A percentile compares a stretch with the other conserved stretches of the same genome.
These are phyloP conservation scores for Calonectria hawksworthii DNA, from an alignment of 2,329 filamentous ascomycete genomes.

Conservation along the genomic window DNA sequence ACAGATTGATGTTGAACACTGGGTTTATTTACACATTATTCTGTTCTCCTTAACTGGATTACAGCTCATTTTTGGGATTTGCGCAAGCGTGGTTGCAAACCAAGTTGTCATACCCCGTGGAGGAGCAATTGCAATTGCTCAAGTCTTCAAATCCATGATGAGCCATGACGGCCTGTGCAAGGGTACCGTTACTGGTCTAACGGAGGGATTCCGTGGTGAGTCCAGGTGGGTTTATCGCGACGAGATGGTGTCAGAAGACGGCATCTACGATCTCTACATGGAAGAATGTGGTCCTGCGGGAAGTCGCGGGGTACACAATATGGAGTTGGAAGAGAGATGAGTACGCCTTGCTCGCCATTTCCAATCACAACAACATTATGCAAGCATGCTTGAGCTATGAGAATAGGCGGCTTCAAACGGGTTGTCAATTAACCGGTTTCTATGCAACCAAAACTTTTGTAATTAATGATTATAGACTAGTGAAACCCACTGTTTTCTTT, in stretches of 20 bases:
- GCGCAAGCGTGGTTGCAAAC: background rate
- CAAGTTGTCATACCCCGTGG: background rate
- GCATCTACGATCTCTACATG: background rate
- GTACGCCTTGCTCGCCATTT: background rate
- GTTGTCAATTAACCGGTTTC: background rate
- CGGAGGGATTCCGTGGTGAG: background rate
- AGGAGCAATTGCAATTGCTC: background rate
- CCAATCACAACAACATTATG: background rate
- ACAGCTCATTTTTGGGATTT: background rate
- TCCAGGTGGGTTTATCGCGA: slow-evolving; percentile 3
- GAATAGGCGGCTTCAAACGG: background rate
- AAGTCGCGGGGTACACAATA: no score
- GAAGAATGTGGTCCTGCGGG: background rate
- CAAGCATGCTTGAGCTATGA: background rate
- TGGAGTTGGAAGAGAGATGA: background rate
- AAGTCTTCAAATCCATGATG: slow-evolving; percentile 8
- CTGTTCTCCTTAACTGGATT: background rate
- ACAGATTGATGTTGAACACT: background rate
- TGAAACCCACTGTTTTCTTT: background rate
- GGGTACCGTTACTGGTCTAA: background rate
- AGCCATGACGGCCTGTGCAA: background rate
- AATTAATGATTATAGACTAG: background rate
- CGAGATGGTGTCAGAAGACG: background rate
- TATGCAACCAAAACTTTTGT: background rate
- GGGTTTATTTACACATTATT: background rate